Evolutionary conservation across 2,329 filamentous ascomycete species (phyloP).

Genomic region (Penicillium brasilianum): DNA sequence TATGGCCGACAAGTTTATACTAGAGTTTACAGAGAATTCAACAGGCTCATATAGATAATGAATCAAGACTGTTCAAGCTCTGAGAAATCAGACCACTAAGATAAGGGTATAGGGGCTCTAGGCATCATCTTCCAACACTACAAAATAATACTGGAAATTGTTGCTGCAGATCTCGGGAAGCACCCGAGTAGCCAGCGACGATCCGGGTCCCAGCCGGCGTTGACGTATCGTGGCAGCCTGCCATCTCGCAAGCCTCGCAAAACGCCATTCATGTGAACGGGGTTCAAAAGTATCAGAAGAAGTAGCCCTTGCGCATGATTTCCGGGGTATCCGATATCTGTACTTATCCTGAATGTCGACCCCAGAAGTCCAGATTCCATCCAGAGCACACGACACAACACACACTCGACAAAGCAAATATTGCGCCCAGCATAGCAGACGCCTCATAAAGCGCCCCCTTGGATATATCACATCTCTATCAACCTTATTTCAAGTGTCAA

Average conservation of each 20-base stretch:
- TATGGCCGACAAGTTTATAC: background rate
- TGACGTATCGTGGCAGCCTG: conserved; percentile 20
- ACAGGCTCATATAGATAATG: background rate
- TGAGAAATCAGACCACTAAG: background rate
- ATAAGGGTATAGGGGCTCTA: background rate
- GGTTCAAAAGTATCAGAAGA: background rate
- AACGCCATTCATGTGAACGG: background rate
- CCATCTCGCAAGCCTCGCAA: conserved; percentile 17
- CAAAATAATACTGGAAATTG: background rate
- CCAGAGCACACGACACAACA: background rate
- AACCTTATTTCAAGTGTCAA: background rate
- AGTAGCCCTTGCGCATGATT: background rate
- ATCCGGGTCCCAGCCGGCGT: conserved; percentile 25
- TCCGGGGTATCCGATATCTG: background rate
- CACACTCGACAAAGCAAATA: background rate
- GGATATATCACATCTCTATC: too few species aligned
- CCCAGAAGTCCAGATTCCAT: background rate
- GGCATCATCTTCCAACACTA: background rate
- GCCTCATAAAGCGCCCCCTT: too few species aligned
- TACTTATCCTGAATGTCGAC: background rate
- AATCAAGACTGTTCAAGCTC: background rate
- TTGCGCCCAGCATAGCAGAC: background rate
- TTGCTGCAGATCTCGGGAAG: conserved; percentile 17
- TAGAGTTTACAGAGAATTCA: background rate
- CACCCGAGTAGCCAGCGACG: conserved; percentile 16